Evolutionary conservation across 495 filamentous ascomycete species (phyloP).

Genomic region (Talaromyces thailandensis): DNA sequence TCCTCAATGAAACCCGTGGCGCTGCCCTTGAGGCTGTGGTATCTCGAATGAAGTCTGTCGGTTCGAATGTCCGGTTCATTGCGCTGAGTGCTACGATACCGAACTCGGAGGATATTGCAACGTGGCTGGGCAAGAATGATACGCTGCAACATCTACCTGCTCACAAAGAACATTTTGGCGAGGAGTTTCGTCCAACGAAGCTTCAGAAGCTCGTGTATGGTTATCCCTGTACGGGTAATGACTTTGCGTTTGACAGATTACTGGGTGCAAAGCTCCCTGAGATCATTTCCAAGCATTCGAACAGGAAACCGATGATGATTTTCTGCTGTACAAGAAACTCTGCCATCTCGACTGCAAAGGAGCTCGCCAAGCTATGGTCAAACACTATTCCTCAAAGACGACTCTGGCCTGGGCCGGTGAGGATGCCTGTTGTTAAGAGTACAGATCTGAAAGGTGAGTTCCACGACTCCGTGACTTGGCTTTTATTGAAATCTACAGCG

Average conservation of each 20-base stretch:
- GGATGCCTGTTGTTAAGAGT: conserved; percentile 45
- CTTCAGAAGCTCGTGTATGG: conserved; percentile 84
- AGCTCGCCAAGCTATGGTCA: conserved; percentile 60
- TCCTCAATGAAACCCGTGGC: conserved; percentile 80
- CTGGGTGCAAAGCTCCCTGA: conserved; percentile 66
- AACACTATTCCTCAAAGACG: conserved; percentile 44
- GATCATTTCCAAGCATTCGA: conserved; percentile 67
- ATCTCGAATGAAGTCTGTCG: conserved; percentile 91
- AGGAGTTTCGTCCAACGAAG: conserved; percentile 83
- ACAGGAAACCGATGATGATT: conserved; percentile 80
- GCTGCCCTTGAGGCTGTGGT: conserved; percentile 94
- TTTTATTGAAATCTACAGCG: conserved; percentile 22
- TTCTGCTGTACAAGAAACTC: conserved; percentile 87
- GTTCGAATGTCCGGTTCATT: conserved; percentile 79
- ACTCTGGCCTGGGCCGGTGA: conserved; percentile 59
- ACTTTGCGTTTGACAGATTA: conserved; percentile 79
- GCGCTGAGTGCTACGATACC: conserved; percentile 91
- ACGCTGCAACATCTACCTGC: conserved; percentile 61
- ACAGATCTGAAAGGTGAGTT: conserved; percentile 51
- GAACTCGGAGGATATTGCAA: conserved; percentile 83
- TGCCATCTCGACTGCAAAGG: conserved; percentile 63
- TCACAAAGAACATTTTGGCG: conserved; percentile 70
- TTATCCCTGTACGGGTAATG: conserved; percentile 55
- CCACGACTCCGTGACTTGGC: neutral
- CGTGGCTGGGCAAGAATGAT: conserved; percentile 79